Evolutionary conservation across 768 basidiomycete genomes (phyloP).

Genomic region (Mycena latifolia): DNA sequence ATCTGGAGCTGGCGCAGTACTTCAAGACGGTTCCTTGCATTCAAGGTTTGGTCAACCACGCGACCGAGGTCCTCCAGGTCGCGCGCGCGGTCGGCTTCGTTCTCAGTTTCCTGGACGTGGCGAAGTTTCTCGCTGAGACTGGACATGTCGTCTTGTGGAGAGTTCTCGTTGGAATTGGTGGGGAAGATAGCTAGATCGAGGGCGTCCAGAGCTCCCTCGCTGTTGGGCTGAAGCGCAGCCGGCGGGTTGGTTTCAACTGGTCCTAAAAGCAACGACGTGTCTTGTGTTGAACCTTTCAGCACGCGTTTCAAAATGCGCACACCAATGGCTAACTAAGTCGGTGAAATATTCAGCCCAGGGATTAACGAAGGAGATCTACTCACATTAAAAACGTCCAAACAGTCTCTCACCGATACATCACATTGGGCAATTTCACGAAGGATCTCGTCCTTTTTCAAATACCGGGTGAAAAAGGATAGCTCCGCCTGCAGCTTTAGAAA

Average conservation of each 20-base stretch:
- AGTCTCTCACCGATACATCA: slow-evolving; percentile 58
- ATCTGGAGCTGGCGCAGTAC: too few relatives aligned
- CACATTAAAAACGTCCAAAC: slow-evolving; percentile 51
- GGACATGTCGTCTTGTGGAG: neutral
- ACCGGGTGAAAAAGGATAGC: slow-evolving; percentile 67
- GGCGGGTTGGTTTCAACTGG: too few relatives aligned
- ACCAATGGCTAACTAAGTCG: too few relatives aligned
- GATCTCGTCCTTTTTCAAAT: slow-evolving; percentile 68
- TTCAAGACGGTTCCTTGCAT: too few relatives aligned
- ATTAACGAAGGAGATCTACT: too few relatives aligned
- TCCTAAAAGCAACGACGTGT: too few relatives aligned
- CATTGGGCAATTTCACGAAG: slow-evolving; percentile 53
- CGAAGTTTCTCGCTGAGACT: slow-evolving; percentile 11
- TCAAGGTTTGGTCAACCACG: slow-evolving; percentile 50
- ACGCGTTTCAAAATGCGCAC: too few relatives aligned
- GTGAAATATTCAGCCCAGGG: too few relatives aligned
- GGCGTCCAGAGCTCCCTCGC: too few relatives aligned
- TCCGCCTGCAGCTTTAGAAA: slow-evolving; percentile 41
- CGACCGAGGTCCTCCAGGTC: slow-evolving; percentile 56
- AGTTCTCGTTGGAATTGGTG: neutral
- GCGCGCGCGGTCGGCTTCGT: slow-evolving; percentile 48
- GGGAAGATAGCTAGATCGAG: too few relatives aligned
- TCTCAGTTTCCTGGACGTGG: slow-evolving; percentile 41
- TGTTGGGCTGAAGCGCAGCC: too few relatives aligned
- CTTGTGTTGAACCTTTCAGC: too few relatives aligned